Conservation (phyloP, 352 stramenopile genomes). For the Phytopythium oedochilum region DNA sequence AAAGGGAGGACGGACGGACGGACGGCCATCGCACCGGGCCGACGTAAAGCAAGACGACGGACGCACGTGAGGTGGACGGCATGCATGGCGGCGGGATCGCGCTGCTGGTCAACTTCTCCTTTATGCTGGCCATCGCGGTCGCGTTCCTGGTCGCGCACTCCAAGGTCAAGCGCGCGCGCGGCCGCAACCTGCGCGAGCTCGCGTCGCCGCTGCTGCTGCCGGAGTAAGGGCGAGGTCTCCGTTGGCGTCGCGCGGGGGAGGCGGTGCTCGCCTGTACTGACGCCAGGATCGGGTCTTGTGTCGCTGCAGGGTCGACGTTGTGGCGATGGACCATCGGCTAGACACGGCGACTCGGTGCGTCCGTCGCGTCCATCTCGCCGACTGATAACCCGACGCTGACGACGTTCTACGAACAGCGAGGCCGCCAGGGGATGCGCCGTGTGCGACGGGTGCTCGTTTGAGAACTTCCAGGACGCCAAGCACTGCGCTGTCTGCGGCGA, state of each 20-base stretch:
- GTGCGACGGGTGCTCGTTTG: slow-evolving; percentile 45
- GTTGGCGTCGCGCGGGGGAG: background rate
- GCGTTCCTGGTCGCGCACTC: slow-evolving; percentile 46
- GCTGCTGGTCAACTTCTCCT: slow-evolving; percentile 35
- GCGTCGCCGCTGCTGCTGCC: slow-evolving; percentile 44
- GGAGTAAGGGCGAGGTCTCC: slow-evolving; percentile 28
- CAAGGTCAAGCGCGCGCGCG: slow-evolving; percentile 38
- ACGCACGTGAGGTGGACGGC: slow-evolving; percentile 4
- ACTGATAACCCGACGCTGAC: slow-evolving; percentile 1
- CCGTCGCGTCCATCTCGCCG: background rate
- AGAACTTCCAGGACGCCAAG: slow-evolving; percentile 50
- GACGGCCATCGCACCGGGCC: background rate
- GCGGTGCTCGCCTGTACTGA: background rate
- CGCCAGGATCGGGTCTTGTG: background rate
- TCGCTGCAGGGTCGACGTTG: background rate
- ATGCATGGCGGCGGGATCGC: slow-evolving; percentile 29
- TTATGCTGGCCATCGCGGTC: slow-evolving; percentile 33
- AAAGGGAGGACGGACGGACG: background rate
- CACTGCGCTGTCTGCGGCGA: slow-evolving; percentile 48
- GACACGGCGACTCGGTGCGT: slow-evolving; percentile 34
- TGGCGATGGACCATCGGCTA: slow-evolving; percentile 34
- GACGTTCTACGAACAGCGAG: slow-evolving; percentile 22
- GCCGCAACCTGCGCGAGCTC: slow-evolving; percentile 39
- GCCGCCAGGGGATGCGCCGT: slow-evolving; percentile 39
- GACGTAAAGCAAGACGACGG: background rate